Conservation (phyloP, 2,329 filamentous ascomycete species). For the Fusarium caatingaense region DNA sequence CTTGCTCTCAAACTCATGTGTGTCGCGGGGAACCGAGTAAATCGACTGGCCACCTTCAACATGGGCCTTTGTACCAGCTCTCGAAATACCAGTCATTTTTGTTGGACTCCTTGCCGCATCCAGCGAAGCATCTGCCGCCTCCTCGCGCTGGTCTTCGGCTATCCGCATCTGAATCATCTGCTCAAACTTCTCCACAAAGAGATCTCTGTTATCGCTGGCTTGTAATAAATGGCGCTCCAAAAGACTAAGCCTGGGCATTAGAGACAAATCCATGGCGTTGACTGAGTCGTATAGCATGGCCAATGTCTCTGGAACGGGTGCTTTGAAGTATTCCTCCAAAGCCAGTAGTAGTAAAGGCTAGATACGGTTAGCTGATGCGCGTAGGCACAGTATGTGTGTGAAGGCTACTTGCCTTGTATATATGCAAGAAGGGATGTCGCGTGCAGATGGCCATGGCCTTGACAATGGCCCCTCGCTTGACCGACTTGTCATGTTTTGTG, state of each 20-base stretch:
- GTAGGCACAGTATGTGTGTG: background rate
- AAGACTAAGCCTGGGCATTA: conserved; percentile 86
- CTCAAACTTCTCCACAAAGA: conserved; percentile 98
- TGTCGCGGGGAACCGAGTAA: conserved; percentile 88
- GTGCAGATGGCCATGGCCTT: conserved; percentile 99
- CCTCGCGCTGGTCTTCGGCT: conserved; percentile 68
- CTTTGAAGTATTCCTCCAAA: conserved; percentile 96
- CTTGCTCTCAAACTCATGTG: conserved; percentile 96
- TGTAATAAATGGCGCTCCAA: conserved; percentile 89
- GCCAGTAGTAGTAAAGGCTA: conserved; percentile 89
- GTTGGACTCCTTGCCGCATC: conserved; percentile 62
- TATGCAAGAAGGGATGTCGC: conserved; percentile 95
- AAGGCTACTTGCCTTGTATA: conserved; percentile 81
- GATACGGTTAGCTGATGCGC: conserved; percentile 28
- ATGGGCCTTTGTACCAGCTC: conserved; percentile 72
- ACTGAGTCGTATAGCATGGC: conserved; percentile 90
- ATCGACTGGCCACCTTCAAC: conserved; percentile 68
- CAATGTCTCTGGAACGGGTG: conserved; percentile 87
- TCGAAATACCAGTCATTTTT: conserved; percentile 62
- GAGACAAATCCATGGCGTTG: conserved; percentile 94
- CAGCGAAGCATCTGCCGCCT: conserved; percentile 51
- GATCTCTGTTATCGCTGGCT: conserved; percentile 91
- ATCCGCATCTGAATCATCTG: conserved; percentile 89
- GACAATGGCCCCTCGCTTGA: conserved; percentile 92
- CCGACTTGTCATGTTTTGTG: conserved; percentile 94